Evolutionary conservation across 495 filamentous ascomycete species (phyloP).

Genomic region (Geoglossum glabrum): DNA sequence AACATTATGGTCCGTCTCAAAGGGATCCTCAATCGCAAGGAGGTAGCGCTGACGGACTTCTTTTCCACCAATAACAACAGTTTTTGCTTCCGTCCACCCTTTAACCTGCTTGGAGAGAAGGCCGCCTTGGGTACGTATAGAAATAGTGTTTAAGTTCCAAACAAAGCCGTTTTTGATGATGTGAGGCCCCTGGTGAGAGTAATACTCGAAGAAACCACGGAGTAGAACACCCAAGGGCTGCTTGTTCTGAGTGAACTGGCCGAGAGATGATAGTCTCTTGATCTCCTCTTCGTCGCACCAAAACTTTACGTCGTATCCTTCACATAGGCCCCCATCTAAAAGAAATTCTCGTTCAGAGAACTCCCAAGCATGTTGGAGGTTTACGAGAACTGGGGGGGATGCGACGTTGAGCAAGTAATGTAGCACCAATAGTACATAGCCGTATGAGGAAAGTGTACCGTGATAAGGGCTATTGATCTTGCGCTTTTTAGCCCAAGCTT

Average conservation of each 20-base stretch:
- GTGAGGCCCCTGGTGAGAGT: constrained; percentile 31
- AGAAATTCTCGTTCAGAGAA: constrained; percentile 6
- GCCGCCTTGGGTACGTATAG: constrained; percentile 48
- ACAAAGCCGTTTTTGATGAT: constrained; percentile 33
- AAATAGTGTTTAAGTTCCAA: constrained; percentile 52
- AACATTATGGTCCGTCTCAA: constrained; percentile 67
- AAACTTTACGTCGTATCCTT: constrained; percentile 42
- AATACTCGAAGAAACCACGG: constrained; percentile 67
- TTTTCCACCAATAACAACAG: constrained; percentile 25
- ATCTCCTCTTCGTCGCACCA: constrained; percentile 49
- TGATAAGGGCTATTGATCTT: constrained; percentile 66
- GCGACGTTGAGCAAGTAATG: constrained; percentile 70
- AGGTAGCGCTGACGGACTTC: constrained; percentile 60
- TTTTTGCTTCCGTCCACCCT: constrained; percentile 56
- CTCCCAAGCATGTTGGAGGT: constrained; percentile 37
- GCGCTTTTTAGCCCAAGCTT: constrained; percentile 61
- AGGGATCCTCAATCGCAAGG: constrained; percentile 74
- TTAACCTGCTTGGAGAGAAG: constrained; percentile 48
- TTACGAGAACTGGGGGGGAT: constrained; percentile 56
- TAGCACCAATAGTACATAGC: constrained; percentile 84
- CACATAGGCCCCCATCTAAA: constrained; percentile 4
- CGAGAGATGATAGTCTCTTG: constrained; percentile 24
- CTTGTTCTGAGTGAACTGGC: constrained; percentile 35
- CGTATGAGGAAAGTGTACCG: constrained; percentile 67
- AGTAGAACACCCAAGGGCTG: constrained; percentile 44